Evolutionary conservation across 2,329 filamentous ascomycete genomes (phyloP).

Genomic region (Cladosporium sphaerospermum): DNA sequence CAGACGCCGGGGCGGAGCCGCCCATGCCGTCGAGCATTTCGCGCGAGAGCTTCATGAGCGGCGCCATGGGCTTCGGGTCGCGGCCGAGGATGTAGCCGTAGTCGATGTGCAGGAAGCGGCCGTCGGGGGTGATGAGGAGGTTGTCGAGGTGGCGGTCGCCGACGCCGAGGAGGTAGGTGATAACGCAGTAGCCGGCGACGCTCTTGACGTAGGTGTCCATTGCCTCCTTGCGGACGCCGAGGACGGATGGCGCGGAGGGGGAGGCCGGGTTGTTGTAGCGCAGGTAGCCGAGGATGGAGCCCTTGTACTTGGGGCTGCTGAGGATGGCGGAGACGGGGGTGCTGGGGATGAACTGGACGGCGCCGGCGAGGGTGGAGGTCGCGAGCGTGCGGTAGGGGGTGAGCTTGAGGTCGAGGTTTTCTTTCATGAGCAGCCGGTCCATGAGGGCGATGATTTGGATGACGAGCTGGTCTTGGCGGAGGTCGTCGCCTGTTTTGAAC

Average conservation of each 20-base stretch:
- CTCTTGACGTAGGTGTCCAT: constrained; percentile 95
- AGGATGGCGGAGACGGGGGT: constrained; percentile 71
- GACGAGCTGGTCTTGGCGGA: constrained; percentile 93
- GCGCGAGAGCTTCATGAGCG: constrained; percentile 91
- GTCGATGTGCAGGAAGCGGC: constrained; percentile 96
- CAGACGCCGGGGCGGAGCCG: constrained; percentile 43
- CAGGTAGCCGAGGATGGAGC: constrained; percentile 71
- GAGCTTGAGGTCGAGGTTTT: constrained; percentile 90
- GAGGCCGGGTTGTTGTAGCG: constrained; percentile 85
- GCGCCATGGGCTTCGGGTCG: constrained; percentile 94
- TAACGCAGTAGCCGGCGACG: constrained; percentile 95
- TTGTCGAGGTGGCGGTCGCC: constrained; percentile 96
- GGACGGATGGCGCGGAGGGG: constrained; percentile 62
- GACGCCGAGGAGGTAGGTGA: constrained; percentile 94
- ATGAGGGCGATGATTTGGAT: constrained; percentile 97
- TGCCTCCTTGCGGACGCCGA: constrained; percentile 83
- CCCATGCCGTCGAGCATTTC: constrained; percentile 99
- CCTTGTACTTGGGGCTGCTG: constrained; percentile 64
- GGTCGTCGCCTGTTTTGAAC: constrained; percentile 94
- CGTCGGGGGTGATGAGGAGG: constrained; percentile 80
- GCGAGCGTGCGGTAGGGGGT: constrained; percentile 95
- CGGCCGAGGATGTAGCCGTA: constrained; percentile 97
- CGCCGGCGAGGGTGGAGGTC: constrained; percentile 80
- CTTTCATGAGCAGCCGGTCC: constrained; percentile 91
- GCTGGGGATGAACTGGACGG: constrained; percentile 88